These are phyloP conservation scores for Ophiostoma montium DNA, from an alignment of 2,329 filamentous ascomycete species.

Conservation along the genomic window DNA sequence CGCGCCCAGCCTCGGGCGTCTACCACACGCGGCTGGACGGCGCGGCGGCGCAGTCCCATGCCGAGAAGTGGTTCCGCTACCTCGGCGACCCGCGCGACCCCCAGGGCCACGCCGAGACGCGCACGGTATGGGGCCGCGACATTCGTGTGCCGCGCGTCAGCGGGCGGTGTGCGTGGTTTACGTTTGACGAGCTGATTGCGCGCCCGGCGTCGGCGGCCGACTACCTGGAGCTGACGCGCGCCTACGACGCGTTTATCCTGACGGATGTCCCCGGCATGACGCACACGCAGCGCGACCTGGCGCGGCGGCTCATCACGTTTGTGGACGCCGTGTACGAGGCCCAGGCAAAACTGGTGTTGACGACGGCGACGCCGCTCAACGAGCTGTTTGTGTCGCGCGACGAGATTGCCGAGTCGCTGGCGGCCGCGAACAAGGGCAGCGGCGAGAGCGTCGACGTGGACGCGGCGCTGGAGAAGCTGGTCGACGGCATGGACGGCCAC, in stretches of 20 bases:
- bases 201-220: constrained; percentile 83
- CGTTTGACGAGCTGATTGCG: constrained; percentile 83
- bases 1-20: constrained; percentile 79
- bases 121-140: constrained; percentile 84
- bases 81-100: constrained; percentile 72
- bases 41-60: constrained; percentile 65
- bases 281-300: constrained; percentile 69
- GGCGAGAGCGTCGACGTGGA: constrained; percentile 42
- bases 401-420: constrained; percentile 49
- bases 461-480: constrained; percentile 61
- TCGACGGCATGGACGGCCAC: constrained; percentile 69
- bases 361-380: constrained; percentile 68
- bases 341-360: constrained; percentile 88
- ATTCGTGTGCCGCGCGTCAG: constrained; percentile 79
- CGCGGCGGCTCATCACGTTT: constrained; percentile 90
- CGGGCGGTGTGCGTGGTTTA: constrained; percentile 79
- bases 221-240: constrained; percentile 80
- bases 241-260: constrained; percentile 85
- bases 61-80: constrained; percentile 91
- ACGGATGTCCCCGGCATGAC: constrained; percentile 91
- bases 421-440: constrained; percentile 20
- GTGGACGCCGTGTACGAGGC: constrained; percentile 91
- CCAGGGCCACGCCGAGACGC: constrained; percentile 59
- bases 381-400: constrained; percentile 71
- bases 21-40: constrained; percentile 81